Evolutionary conservation across 2,329 filamentous ascomycete genomes (phyloP).

Genomic region (Diplodia mutila): DNA sequence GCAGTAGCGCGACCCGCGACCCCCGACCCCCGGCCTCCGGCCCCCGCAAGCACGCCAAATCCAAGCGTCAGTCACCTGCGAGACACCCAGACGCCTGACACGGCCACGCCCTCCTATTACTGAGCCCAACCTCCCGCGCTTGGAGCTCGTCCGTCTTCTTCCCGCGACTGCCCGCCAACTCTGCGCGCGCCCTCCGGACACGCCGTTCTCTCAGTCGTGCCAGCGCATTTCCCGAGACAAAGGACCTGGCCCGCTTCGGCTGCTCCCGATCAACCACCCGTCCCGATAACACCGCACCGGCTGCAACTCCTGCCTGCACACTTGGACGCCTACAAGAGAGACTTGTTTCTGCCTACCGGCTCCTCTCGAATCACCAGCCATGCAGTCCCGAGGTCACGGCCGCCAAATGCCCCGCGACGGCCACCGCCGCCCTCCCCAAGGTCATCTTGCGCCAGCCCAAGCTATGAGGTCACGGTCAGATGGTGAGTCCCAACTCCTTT

Average conservation of each 20-base stretch:
- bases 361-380: not conserved
- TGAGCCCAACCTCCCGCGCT: not conserved
- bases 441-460: constrained; percentile 22
- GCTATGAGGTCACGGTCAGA: constrained; percentile 26
- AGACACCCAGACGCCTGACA: constrained; percentile 17
- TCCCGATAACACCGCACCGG: not conserved
- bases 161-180: not conserved
- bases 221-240: constrained; percentile 16
- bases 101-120: constrained; percentile 23
- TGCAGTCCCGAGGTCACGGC: constrained; percentile 16
- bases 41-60: too few species aligned
- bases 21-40: constrained; percentile 19
- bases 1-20: not conserved
- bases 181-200: constrained; percentile 1
- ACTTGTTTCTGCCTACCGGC: constrained; percentile 7
- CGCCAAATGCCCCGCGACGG: constrained; percentile 16
- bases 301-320: not conserved
- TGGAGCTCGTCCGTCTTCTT: not conserved
- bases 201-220: constrained; percentile 8
- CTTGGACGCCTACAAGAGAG: not conserved
- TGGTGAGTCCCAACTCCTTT: constrained; percentile 17
- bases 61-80: constrained; percentile 16
- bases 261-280: constrained; percentile 15
- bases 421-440: not conserved
- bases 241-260: constrained; percentile 12